Evolutionary conservation across 140 eudicot species (phyloP), one percentile per base, ranked within the genome.

Genomic region (Flaveria floridana): DNA sequence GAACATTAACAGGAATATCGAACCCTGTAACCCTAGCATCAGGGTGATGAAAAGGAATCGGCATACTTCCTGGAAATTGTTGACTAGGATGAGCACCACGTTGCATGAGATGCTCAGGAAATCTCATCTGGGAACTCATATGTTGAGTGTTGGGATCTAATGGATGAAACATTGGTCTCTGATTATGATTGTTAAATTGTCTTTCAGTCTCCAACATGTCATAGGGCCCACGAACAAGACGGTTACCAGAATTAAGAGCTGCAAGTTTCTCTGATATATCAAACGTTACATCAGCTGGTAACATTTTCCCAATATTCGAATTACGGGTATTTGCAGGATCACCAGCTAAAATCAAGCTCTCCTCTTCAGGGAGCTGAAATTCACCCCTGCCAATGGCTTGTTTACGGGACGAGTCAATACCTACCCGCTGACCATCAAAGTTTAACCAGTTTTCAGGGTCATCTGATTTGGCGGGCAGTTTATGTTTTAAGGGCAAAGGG

Each of bases 341-440:
- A 11, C 72, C 82, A 28, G 69, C 83, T 53, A 75, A 50, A 59
- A 84, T 82, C 28, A 88, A 85, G 78, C 84, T 88, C 34, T 88
- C 91, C 76, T 86, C 99, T 85, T 88, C 96, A 18, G 96, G 92
- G 52, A 88, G 85, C 78, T 79, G 90, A 68, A 82, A 59, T 10
- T 77, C 88, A 76, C 71, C 77, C 18, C 44, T 70, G 74, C 84
- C 76, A 21, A 79, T 76, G 71, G 71, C 41, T 47, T 81, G 84
- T 30, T 80, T 83, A 59, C 71, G 79, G 16, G 42, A 73, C 15
- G 85, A 66, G 75, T 79, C 86, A 23, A 58, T 68, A 23, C 80
- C 84, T 4, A 56, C 63, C 37, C 51, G 82, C 66, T 85, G 73
- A 79, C 84, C 85, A 72, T 85, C 80, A 70, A 82, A 66, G 48